These are phyloP conservation scores for Gynochthodes officinalis DNA, from an alignment of 257 asterid genomes.

Conservation along the genomic window DNA sequence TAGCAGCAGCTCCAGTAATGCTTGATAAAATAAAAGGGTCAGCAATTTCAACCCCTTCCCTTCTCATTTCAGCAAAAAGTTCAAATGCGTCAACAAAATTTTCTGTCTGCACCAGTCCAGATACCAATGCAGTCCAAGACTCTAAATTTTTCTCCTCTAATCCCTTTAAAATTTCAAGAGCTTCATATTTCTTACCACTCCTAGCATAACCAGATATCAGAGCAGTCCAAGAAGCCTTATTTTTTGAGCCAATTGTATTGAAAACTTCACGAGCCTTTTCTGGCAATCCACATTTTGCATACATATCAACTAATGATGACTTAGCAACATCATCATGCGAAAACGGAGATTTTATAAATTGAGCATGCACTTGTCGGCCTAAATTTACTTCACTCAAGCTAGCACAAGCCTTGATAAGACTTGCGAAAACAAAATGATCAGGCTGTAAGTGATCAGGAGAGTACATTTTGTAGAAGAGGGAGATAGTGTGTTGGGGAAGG, in stretches of 20 bases:
- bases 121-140: conserved; percentile 68
- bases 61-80: conserved; percentile 53
- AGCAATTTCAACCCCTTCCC: conserved; percentile 41
- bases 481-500: conserved; percentile 34
- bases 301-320: conserved; percentile 74
- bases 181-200: conserved; percentile 59
- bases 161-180: conserved; percentile 33
- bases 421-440: conserved; percentile 64
- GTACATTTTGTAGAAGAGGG: conserved; percentile 34
- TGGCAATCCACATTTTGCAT: conserved; percentile 63
- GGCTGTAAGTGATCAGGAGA: conserved; percentile 40
- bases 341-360: conserved; percentile 45
- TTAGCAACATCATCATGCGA: conserved; percentile 63
- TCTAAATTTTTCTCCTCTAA: conserved; percentile 42
- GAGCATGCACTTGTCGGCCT: conserved; percentile 70
- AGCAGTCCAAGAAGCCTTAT: conserved; percentile 63
- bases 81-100: conserved; percentile 41
- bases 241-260: conserved; percentile 44
- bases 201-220: conserved; percentile 66
- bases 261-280: conserved; percentile 51
- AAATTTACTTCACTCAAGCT: conserved; percentile 31
- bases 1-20: conserved; percentile 61
- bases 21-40: conserved; percentile 61
- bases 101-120: conserved; percentile 69
- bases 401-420: conserved; percentile 65